These are phyloP conservation scores for Pestalotiopsis sp. DNA, from an alignment of 2,329 filamentous ascomycete species.

Conservation along the genomic window DNA sequence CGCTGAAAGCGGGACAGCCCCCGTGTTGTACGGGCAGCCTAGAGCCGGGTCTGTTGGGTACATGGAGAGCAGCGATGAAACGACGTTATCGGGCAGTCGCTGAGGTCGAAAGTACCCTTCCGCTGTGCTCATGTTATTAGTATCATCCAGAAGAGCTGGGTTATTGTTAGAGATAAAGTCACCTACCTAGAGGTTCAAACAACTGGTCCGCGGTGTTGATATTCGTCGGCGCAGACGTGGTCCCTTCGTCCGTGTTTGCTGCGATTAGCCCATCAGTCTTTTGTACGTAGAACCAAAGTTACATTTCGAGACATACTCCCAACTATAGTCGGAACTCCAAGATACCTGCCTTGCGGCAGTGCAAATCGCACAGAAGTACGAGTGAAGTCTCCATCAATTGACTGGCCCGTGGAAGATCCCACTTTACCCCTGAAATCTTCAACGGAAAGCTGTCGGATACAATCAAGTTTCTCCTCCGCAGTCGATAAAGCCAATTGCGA, in stretches of 20 bases:
- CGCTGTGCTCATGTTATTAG: not conserved
- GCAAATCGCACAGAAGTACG: slow-evolving; percentile 7
- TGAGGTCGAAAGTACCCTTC: not conserved
- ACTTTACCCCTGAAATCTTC: not conserved
- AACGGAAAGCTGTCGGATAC: not conserved
- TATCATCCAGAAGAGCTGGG: not conserved
- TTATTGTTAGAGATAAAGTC: not conserved
- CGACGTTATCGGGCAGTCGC: not conserved
- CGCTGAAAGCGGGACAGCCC: not conserved
- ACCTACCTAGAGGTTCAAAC: not conserved
- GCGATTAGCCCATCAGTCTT: not conserved
- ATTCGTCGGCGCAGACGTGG: slow-evolving; percentile 1
- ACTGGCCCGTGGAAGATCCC: not conserved
- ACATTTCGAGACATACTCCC: not conserved
- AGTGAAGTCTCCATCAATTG: slow-evolving; percentile 9
- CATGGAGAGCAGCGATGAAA: not conserved
- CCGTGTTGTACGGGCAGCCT: not conserved
- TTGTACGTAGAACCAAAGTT: not conserved
- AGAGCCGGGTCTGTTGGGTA: not conserved
- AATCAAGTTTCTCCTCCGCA: not conserved
- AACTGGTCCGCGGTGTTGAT: not conserved
- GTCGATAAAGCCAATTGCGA: not conserved
- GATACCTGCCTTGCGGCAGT: not conserved
- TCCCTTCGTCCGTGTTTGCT: slow-evolving; percentile 2
- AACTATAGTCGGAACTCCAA: not conserved